Evolutionary conservation across 139 green algal genomes (phyloP), one percentile per base, ranked within the genome.

Genomic region (Tetradesmus obliquus): DNA sequence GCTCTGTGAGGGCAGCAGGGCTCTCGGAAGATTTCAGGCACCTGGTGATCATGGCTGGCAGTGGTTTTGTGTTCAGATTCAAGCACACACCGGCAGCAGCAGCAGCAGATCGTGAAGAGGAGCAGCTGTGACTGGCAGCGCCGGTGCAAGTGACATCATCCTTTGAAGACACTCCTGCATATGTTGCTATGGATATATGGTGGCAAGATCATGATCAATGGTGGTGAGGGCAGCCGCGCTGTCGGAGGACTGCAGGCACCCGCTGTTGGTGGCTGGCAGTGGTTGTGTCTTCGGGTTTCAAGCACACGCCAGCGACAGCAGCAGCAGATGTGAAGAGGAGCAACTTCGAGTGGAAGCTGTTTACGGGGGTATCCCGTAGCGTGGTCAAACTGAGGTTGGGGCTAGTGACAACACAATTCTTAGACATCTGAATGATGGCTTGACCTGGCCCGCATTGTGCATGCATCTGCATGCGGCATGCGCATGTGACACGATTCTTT

Each of bases 11-110:
- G 10, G 92, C 93, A 3, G 96, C 93, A 83, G 94, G 84, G 0
- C 84, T 97, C 5, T 96, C 94, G 7, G 58, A 90, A 4, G 93
- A 97, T 85, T 96, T 95, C 88, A 89, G 94, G 2, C 96, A 97
- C 88, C 85, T 97, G 62, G 53, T 96, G 91, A 91, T 92, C 3
- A 94, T 91, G 32, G 19, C 94, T 12, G 96, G 96, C 55, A 96
- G 95, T 80, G 96, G 95, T 80, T 97, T 96, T 83, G 69, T 97
- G 12, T 97, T 97, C 91, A 82, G 96, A 19, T 96, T 90, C 66
- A 66, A 90, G 45, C n/a, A 9, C 9, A 88, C 12, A 57, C 57
- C 84, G 13, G 55, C n/a, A 58, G 57, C 24, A 17, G n/a, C 57
- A 57, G 84, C 66, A 76, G 66, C 66, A 24, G 66, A n/a, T n/a